Percentiles rank a stretch among this genome's conserved stretches.
Conservation (phyloP, 371 early-diverging fungal species). For the Syncephalastrum sp. region DNA sequence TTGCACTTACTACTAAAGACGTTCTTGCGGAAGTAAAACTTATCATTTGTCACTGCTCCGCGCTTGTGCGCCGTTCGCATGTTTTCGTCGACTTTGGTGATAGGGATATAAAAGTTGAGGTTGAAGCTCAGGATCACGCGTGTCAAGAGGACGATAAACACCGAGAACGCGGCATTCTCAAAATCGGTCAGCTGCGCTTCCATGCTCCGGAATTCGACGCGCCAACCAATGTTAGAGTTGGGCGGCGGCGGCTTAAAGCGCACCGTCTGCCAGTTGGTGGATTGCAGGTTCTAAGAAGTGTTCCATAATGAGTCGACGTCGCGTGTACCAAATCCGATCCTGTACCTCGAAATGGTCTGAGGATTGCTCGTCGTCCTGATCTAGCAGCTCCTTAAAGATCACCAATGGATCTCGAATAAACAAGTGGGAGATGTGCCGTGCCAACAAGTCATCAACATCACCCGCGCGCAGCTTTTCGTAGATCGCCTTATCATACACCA, state of each 20-base stretch:
- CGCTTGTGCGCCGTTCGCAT: slow-evolving; percentile 89
- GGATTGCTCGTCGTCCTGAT: slow-evolving; percentile 79
- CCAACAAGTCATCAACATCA: slow-evolving; percentile 88
- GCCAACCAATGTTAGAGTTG: slow-evolving; percentile 91
- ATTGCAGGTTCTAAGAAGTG: slow-evolving; percentile 87
- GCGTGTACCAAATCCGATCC: neutral
- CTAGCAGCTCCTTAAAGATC: slow-evolving; percentile 86
- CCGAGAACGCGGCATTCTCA: slow-evolving; percentile 96
- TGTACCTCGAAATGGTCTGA: slow-evolving; percentile 95
- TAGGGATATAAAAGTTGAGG: slow-evolving; percentile 96
- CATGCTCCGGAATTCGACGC: slow-evolving; percentile 98
- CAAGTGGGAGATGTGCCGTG: slow-evolving; percentile 94
- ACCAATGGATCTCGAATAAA: slow-evolving; percentile 99
- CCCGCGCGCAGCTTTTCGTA: slow-evolving; percentile 67
- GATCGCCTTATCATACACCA: slow-evolving; percentile 82
- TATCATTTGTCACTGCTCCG: slow-evolving; percentile 78
- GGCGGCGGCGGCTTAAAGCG: slow-evolving; percentile 98
- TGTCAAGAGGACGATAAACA: slow-evolving; percentile 92
- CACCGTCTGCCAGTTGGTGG: slow-evolving; percentile 99
- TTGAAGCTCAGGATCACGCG: slow-evolving; percentile 88
- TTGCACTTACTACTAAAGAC: slow-evolving; percentile 53
- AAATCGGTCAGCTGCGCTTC: slow-evolving; percentile 98
- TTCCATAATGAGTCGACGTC: slow-evolving; percentile 89
- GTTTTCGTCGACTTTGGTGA: slow-evolving; percentile 95
- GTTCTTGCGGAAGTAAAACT: slow-evolving; percentile 90